Percentiles rank a stretch among this genome's conserved stretches.
phyloP scores from a whole-genome alignment of 306 rosid species.

The Citrullus mucosospermus region DNA sequence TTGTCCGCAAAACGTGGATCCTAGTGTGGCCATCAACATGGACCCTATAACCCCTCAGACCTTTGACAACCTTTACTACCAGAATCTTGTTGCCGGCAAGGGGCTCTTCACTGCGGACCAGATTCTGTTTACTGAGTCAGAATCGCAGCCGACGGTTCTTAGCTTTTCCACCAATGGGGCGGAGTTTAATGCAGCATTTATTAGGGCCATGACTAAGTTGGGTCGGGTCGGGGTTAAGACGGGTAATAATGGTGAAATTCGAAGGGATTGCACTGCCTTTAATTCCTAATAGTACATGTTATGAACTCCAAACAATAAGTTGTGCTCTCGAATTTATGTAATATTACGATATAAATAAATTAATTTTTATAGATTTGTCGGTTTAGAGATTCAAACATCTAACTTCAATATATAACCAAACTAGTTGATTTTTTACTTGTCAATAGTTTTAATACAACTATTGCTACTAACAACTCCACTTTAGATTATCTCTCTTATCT shows the following conservation, averaged over 20 bases:
- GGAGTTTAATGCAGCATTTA: background rate
- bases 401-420: too few relatives aligned
- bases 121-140: background rate
- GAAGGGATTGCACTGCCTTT: background rate
- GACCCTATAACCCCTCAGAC: background rate
- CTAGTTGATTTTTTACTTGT: too few relatives aligned
- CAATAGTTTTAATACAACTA: too few relatives aligned
- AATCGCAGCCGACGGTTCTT: background rate
- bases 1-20: background rate
- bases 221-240: constrained; percentile 4
- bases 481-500: too few relatives aligned
- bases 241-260: background rate
- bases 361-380: too few relatives aligned
- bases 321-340: background rate
- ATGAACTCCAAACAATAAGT: background rate
- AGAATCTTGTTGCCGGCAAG: background rate
- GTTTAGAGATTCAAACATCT: too few relatives aligned
- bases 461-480: too few relatives aligned
- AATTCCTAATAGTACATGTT: background rate
- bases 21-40: background rate
- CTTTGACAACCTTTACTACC: constrained; percentile 1
- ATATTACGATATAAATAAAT: too few relatives aligned
- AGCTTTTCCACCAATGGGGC: background rate
- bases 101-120: constrained; percentile 1
- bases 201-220: background rate